These are phyloP conservation scores for Trichophyton mentagrophytes DNA, from an alignment of 2,329 filamentous ascomycete genomes.

Conservation along the genomic window DNA sequence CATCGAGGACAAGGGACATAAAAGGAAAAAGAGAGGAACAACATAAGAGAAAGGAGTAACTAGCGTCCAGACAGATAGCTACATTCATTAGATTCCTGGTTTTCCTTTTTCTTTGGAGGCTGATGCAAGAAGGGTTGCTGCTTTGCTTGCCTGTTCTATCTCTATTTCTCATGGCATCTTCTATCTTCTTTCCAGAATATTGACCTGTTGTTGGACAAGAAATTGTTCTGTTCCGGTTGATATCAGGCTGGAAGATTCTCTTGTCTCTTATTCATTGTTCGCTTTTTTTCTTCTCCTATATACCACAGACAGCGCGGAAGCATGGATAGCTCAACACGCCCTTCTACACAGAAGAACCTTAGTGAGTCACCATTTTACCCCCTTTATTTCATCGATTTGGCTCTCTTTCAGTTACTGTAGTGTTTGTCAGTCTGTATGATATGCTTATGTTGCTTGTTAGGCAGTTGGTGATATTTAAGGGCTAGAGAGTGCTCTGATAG, in stretches of 20 bases:
- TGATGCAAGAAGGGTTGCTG: background rate
- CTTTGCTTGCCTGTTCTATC: background rate
- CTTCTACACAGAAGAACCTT: background rate
- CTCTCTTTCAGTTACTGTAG: background rate
- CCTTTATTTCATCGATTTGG: background rate
- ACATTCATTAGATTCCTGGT: background rate
- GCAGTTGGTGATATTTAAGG: background rate
- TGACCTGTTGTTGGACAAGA: background rate
- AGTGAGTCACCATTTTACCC: background rate
- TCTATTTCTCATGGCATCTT: background rate
- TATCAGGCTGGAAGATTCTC: background rate
- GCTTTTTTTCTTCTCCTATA: background rate
- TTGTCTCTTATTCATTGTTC: background rate
- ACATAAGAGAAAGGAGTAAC: background rate
- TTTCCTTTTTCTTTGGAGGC: background rate
- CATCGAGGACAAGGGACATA: background rate
- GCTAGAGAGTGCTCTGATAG: background rate
- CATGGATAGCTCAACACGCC: background rate
- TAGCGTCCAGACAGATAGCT: background rate
- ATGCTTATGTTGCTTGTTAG: background rate
- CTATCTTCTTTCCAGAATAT: background rate
- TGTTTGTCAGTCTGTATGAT: background rate
- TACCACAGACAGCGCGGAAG: background rate
- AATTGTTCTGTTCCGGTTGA: background rate
- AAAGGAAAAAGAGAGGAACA: background rate